A percentile compares a stretch with the other conserved stretches of the same genome.
phyloP scores from a whole-genome alignment of 148 eudicot species.

The Camellia japonica region DNA sequence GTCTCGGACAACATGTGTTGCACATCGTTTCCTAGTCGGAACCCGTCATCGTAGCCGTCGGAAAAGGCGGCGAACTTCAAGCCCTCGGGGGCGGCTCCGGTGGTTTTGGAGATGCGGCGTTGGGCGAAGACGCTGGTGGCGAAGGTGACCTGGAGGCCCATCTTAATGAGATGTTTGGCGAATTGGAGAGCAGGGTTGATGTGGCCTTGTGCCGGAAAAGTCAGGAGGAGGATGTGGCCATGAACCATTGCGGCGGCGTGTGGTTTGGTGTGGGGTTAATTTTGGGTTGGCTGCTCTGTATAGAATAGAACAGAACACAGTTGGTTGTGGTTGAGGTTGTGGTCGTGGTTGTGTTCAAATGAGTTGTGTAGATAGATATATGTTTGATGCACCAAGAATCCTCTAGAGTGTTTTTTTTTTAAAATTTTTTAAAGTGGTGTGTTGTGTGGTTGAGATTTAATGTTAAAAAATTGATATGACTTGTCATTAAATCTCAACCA shows the following conservation, averaged over 20 bases:
- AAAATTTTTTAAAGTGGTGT: too few relatives aligned
- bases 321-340: neutral
- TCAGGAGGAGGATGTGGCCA: conserved; percentile 33
- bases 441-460: too few relatives aligned
- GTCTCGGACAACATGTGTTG: conserved; percentile 16
- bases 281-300: neutral
- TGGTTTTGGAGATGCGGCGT: conserved; percentile 6
- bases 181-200: conserved; percentile 56
- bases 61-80: conserved; percentile 39
- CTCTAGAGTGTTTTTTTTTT: too few relatives aligned
- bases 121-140: conserved; percentile 29
- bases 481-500: too few relatives aligned
- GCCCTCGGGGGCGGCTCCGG: conserved; percentile 19
- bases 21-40: conserved; percentile 8
- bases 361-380: too few relatives aligned
- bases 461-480: too few relatives aligned
- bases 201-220: conserved; percentile 48
- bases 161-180: conserved; percentile 37
- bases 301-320: neutral
- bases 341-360: neutral
- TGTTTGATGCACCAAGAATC: too few relatives aligned
- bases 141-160: conserved; percentile 36
- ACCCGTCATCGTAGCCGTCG: conserved; percentile 51
- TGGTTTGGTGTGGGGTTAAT: neutral
- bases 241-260: neutral